phyloP scores from a whole-genome alignment of 441 rosid species.

The Mallotus repandus region DNA sequence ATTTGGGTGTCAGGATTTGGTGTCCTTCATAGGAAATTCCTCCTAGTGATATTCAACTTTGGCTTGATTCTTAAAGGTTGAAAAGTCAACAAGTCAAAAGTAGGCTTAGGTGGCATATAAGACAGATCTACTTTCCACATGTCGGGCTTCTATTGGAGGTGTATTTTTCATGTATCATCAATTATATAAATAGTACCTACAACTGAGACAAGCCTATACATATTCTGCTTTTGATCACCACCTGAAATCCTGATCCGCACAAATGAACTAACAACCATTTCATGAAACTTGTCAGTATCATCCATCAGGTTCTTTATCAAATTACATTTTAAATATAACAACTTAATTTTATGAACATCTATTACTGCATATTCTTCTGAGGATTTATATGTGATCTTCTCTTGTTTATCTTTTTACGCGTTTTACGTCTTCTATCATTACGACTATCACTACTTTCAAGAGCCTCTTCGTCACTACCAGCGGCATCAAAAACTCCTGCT shows the following conservation, averaged over 20 bases:
- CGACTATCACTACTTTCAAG: conserved; percentile 37
- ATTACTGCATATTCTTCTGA: conserved; percentile 78
- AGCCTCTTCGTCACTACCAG: conserved; percentile 34
- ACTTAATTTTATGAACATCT: conserved; percentile 79
- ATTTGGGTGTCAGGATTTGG: no score
- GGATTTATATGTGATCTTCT: conserved; percentile 42
- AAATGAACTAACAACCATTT: conserved; percentile 84
- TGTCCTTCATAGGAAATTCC: no score
- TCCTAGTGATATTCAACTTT: no score
- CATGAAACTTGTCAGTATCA: conserved; percentile 65
- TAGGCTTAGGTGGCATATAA: no score
- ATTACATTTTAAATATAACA: conserved; percentile 72
- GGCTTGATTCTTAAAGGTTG: no score
- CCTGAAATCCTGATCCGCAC: conserved; percentile 76
- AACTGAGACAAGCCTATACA: conserved; percentile 88
- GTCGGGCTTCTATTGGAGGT: no score
- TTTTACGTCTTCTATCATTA: conserved; percentile 53
- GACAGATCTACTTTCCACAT: no score
- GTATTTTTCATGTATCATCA: no score
- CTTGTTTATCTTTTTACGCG: conserved; percentile 52
- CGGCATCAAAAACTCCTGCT: conserved; percentile 38
- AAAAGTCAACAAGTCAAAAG: no score
- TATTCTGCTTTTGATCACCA: conserved; percentile 69
- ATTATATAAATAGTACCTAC: conserved; percentile 59
- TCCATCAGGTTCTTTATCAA: conserved; percentile 68